These are phyloP conservation scores for Trypanosoma boissoni DNA, from an alignment of 208 protist genomes.

Conservation along the genomic window DNA sequence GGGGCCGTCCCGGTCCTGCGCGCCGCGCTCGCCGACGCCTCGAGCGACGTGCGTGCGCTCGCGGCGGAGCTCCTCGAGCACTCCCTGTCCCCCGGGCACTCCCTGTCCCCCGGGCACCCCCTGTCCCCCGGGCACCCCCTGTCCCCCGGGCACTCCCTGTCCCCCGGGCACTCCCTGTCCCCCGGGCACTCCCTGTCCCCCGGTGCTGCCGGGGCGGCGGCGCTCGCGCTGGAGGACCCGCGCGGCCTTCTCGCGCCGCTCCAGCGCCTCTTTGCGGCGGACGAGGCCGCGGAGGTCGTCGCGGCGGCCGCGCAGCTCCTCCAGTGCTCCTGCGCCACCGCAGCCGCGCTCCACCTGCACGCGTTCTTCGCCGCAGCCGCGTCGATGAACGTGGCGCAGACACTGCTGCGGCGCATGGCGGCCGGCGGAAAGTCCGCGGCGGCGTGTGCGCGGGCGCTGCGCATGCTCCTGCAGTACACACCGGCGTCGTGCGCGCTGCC, in stretches of 20 bases:
- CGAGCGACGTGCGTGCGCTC: slow-evolving; percentile 12
- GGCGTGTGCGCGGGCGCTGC: slow-evolving; percentile 5
- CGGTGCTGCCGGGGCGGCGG: not conserved
- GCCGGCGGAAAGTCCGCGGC: slow-evolving; percentile 1
- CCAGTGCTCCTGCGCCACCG: slow-evolving; percentile 2
- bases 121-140: slow-evolving; percentile 5
- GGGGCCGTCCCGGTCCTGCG: not conserved
- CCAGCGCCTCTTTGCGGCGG: slow-evolving; percentile 6
- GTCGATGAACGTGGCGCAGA: not conserved
- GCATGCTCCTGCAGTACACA: slow-evolving; percentile 17
- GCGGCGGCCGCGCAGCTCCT: slow-evolving; percentile 6
- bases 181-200: too few relatives aligned
- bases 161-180: slow-evolving; percentile 5
- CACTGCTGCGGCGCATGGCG: slow-evolving; percentile 8
- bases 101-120: not conserved
- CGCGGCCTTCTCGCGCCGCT: not conserved
- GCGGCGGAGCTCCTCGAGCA: slow-evolving; percentile 14
- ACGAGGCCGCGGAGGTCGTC: slow-evolving; percentile 6
- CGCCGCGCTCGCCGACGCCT: not conserved
- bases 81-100: not conserved
- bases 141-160: not conserved
- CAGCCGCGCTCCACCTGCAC: not conserved
- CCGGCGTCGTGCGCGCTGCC: slow-evolving; percentile 7
- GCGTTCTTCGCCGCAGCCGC: not conserved
- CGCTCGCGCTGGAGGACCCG: not conserved